Conservation (phyloP, 1,139 yeast species). For the Blastobotrys serpentis region DNA sequence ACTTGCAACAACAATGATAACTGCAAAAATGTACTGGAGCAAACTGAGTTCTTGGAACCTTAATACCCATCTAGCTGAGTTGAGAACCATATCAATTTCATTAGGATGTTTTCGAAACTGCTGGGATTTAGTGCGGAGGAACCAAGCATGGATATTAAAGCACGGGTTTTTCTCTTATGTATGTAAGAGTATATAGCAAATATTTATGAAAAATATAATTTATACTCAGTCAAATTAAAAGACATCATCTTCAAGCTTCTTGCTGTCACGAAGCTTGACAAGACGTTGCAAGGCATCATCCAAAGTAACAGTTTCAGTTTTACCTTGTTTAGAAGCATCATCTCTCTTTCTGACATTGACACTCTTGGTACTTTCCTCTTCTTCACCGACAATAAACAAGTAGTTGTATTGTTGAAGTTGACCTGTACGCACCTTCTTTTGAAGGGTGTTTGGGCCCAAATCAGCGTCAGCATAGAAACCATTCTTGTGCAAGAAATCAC, state of each 20-base stretch:
- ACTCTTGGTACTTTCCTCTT: constrained; percentile 71
- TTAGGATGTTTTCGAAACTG: too few relatives aligned
- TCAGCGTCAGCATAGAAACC: constrained; percentile 92
- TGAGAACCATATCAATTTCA: too few relatives aligned
- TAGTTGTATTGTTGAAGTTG: constrained; percentile 91
- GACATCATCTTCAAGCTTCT: constrained; percentile 25
- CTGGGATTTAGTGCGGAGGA: too few relatives aligned
- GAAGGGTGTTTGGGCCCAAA: constrained; percentile 88
- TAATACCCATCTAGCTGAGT: too few relatives aligned
- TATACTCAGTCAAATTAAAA: constrained; percentile 19
- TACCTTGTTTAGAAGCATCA: constrained; percentile 79
- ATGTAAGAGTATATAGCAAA: too few relatives aligned
- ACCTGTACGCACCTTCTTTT: constrained; percentile 95
- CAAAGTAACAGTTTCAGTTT: constrained; percentile 76
- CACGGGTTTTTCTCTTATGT: too few relatives aligned
- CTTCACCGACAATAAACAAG: constrained; percentile 94
- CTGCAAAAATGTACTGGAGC: too few relatives aligned
- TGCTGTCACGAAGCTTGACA: constrained; percentile 35
- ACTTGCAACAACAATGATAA: too few relatives aligned
- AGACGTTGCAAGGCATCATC: constrained; percentile 70
- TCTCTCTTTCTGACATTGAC: constrained; percentile 95
- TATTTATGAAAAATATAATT: too few relatives aligned
- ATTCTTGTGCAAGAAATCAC: constrained; percentile 61
- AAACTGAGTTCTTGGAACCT: too few relatives aligned
- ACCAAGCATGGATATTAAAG: too few relatives aligned